Evolutionary conservation across 148 eudicot species (phyloP), one percentile per base, ranked within the genome.

Genomic region (Vaccinium myrtillus): DNA sequence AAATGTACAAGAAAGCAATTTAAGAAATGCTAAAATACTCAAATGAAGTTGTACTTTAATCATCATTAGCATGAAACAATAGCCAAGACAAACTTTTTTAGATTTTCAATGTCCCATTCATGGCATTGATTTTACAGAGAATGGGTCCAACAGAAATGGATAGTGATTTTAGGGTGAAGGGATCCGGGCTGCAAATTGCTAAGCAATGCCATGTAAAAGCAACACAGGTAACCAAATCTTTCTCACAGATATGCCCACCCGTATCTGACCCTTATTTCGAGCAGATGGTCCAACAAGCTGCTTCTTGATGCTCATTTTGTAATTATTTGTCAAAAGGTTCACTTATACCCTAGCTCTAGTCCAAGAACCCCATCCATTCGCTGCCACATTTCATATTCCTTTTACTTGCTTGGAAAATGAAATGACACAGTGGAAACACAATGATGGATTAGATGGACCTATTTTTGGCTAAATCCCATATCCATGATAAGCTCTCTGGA

Each of bases 231-330:
- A 11, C 18, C 6, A 65, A 27, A 3, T 15, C 5, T 23, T 61
- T 63, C 25, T 48, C 27, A 80, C 51, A 63, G 27, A 67, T 53
- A 8, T 30, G 80, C 81, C 65, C 51, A 93, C 98, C 97, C 94
- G 95, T 88, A 95, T 94, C 89, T 95, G 98, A 53, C 92, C 95
- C 85, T 88, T 94, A 56, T 93, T 95, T 83, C 98, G 97, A 65
- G 98, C 98, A 95, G 85, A 95, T 92, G 55, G 97, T 92, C 98
- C 98, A 95, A 84, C 98, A 95, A 84, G 98, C 98, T 90, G 93
- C 95, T 89, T 93, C 85, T 93, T 95, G 67, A 95, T 93, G 85
- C 94, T 95, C 87, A 91, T 95, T 89, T 95, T 95, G 86, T 87
- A 76, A 86, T 87, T 90, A 83, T 88, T 88, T 14, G 92, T 86